phyloP scores from a whole-genome alignment of 192 early-diverging fungal genomes.

The Coemansia sp. region DNA sequence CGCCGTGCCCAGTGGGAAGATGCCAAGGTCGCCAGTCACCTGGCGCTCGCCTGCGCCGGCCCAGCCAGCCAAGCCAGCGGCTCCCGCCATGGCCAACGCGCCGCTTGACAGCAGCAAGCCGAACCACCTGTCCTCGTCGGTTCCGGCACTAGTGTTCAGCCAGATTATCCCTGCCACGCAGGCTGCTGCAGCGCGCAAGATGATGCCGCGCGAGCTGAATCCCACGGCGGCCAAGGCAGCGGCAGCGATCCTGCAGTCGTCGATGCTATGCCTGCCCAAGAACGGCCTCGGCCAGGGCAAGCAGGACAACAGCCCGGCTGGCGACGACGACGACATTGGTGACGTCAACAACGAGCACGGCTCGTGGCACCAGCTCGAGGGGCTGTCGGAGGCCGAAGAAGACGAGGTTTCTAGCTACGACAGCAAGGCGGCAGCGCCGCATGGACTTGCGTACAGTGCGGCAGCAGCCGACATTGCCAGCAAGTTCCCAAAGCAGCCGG shows the following conservation, averaged over 20 bases:
- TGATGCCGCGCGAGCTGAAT: slow-evolving; percentile 52
- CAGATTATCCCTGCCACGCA: slow-evolving; percentile 50
- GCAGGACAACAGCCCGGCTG: slow-evolving; percentile 19
- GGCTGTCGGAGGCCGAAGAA: slow-evolving; percentile 37
- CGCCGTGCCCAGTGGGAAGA: slow-evolving; percentile 3
- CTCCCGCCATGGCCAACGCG: background rate
- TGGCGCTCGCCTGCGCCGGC: slow-evolving; percentile 16
- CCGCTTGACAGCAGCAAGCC: slow-evolving; percentile 5
- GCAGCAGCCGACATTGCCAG: slow-evolving; percentile 20
- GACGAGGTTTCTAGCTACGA: slow-evolving; percentile 7
- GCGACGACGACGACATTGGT: background rate
- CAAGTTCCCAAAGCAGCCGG: slow-evolving; percentile 37
- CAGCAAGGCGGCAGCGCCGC: background rate
- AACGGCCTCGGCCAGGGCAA: slow-evolving; percentile 49
- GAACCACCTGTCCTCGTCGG: slow-evolving; percentile 42
- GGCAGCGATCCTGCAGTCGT: slow-evolving; percentile 45
- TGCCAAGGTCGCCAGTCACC: slow-evolving; percentile 18
- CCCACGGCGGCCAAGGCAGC: slow-evolving; percentile 40
- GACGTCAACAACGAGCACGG: background rate
- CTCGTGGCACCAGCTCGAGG: slow-evolving; percentile 27
- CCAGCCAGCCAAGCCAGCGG: background rate
- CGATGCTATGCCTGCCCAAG: slow-evolving; percentile 44
- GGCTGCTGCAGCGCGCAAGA: slow-evolving; percentile 47
- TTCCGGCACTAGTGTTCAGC: slow-evolving; percentile 47
- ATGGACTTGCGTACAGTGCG: slow-evolving; percentile 17